Evolutionary conservation across 805 yeast genomes (phyloP).

Genomic region (Huiozyma naganishii): DNA sequence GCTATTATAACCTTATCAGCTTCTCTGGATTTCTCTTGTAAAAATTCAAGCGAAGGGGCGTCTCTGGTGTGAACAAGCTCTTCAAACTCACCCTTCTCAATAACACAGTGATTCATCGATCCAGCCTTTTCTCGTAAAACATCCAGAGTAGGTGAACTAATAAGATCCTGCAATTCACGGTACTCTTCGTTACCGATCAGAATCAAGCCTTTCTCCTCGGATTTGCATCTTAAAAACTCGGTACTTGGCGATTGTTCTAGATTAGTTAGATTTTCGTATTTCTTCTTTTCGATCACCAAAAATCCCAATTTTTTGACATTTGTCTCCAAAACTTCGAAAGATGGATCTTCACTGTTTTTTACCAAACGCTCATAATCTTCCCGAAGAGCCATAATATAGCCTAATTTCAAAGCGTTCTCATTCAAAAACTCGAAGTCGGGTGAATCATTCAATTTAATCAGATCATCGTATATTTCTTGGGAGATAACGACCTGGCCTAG

Average conservation of each 20-base stretch:
- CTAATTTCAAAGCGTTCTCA: not conserved
- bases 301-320: not conserved
- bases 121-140: constrained; percentile 20
- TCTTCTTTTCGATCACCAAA: not conserved
- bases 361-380: not conserved
- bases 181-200: not conserved
- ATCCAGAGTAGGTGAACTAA: constrained; percentile 13
- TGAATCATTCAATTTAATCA: not conserved
- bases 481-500: not conserved
- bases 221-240: not conserved
- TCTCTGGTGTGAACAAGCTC: constrained; percentile 4
- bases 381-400: too few species aligned
- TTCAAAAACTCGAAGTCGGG: constrained; percentile 5
- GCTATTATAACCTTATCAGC: not conserved
- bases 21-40: constrained; percentile 5
- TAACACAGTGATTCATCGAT: not conserved
- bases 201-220: not conserved
- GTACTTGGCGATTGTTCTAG: not conserved
- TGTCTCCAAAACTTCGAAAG: not conserved
- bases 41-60: constrained; percentile 11
- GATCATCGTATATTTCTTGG: not conserved
- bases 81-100: not conserved
- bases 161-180: not conserved
- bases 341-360: not conserved
- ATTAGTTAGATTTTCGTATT: not conserved